Base-by-base conservation (phyloP, 2,329 filamentous ascomycete species). In the Pseudopithomyces maydicus region DNA sequence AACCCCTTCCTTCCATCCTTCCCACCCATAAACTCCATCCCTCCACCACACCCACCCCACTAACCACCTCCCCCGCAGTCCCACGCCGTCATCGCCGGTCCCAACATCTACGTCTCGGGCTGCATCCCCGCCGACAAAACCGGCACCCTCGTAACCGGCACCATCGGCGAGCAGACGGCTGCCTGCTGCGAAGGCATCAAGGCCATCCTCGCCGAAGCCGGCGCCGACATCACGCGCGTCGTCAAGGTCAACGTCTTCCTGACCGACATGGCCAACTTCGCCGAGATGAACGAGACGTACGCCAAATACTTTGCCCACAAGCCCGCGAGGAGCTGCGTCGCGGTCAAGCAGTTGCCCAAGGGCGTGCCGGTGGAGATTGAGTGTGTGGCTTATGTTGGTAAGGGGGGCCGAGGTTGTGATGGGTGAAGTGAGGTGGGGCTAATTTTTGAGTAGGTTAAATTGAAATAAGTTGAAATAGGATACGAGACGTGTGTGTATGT, bases 351-450 rank as follows among this genome's bases (percentile, higher is more conserved):
- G 68, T 84, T 97, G 63, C 92, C 92, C 59, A 92, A 93, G 83
- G 88, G 88, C 55, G 92, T 92, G 41, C 88, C 92, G 58, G 88
- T 97, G 22, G 92, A 96, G 83, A 95, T 97, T 74, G 92, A 97
- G 84, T 90, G 88, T 74, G 90, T 95, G 81, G 92, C 92, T 59
- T 77, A 86, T 56, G 65, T 63, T 49, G 75, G 72, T 73, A 67
- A 47, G 70, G 43, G 11, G 15, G 17, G n/a, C n/a, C 56, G 12
- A 51, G 14, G 29, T n/a, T 59, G 32, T 56, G 46, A 36, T n/a
- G n/a, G n/a, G n/a, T n/a, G n/a, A n/a, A n/a, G n/a, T n/a, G n/a
- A n/a, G n/a, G n/a, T n/a, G n/a, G n/a, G n/a, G n/a, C n/a, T n/a
- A n/a, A n/a, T n/a, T n/a, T n/a, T n/a, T n/a, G n/a, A n/a, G n/a